Percentiles rank a stretch among this genome's conserved stretches.
phyloP scores from a whole-genome alignment of 331 rosid species.

The Stylosanthes scabra region DNA sequence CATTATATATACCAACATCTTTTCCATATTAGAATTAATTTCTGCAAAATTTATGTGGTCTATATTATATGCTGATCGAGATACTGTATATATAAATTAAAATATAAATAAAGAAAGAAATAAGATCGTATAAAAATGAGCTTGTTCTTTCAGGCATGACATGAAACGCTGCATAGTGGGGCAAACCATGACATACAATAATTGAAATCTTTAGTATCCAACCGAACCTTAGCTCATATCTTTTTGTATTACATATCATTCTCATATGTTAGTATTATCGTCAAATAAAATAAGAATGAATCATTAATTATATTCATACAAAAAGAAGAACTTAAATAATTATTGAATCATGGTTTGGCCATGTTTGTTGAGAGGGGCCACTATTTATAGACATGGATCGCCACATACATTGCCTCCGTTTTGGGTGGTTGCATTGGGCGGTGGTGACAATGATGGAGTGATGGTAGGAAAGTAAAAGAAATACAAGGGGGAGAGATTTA shows the following conservation, averaged over 20 bases:
- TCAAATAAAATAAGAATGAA: neutral
- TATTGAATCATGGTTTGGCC: slow-evolving; percentile 1
- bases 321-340: slow-evolving; percentile 26
- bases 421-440: neutral
- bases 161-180: slow-evolving; percentile 2
- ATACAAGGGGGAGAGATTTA: too few species aligned
- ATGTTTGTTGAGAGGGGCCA: slow-evolving; percentile 15
- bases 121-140: neutral
- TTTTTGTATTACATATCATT: neutral
- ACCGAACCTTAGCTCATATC: neutral
- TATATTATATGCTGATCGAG: too few species aligned
- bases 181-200: neutral
- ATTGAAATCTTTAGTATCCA: neutral
- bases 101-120: neutral
- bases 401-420: slow-evolving; percentile 2
- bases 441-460: too few species aligned
- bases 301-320: neutral
- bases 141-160: neutral
- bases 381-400: neutral
- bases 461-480: too few species aligned
- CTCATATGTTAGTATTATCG: neutral
- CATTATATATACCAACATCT: too few species aligned
- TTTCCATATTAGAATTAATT: too few species aligned
- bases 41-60: too few species aligned
- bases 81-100: too few species aligned